Evolutionary conservation across 2,329 filamentous ascomycete genomes (phyloP).

Genomic region (Cryphonectria radicalis): DNA sequence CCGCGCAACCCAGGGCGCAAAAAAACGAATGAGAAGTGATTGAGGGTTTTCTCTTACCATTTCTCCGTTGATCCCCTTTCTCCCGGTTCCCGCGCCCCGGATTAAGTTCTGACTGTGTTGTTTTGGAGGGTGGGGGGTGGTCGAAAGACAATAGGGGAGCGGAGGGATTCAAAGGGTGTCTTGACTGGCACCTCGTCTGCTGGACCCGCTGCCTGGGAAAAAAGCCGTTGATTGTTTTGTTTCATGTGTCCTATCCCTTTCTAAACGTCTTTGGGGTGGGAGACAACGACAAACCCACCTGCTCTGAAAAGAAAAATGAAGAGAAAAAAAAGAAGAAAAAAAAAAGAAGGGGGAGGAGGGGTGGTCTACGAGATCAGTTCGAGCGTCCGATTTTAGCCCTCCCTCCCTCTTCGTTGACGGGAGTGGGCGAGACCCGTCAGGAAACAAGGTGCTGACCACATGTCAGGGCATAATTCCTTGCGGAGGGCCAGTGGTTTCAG

Average conservation of each 20-base stretch:
- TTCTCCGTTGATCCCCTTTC: not conserved
- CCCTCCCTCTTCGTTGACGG: not conserved
- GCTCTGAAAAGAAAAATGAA: not conserved
- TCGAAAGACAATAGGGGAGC: no score
- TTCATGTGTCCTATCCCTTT: not conserved
- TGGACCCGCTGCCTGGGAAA: not conserved
- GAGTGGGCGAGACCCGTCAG: not conserved
- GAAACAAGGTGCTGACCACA: slow-evolving; percentile 9
- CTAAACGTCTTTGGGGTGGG: no score
- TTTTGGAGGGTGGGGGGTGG: no score
- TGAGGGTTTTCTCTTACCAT: not conserved
- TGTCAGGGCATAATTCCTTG: slow-evolving; percentile 9
- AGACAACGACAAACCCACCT: not conserved
- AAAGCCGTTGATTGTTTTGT: not conserved
- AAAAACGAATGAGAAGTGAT: not conserved
- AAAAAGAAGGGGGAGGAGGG: no score
- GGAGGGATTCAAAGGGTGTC: not conserved
- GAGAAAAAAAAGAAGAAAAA: not conserved
- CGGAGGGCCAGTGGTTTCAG: not conserved
- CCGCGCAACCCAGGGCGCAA: not conserved
- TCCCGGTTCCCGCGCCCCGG: not conserved
- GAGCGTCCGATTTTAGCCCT: no score
- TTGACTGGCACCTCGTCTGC: not conserved
- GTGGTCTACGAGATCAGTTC: not conserved
- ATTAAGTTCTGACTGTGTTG: slow-evolving; percentile 6